phyloP scores from a whole-genome alignment of 371 early-diverging fungal genomes.

The Mortierella sp. region DNA sequence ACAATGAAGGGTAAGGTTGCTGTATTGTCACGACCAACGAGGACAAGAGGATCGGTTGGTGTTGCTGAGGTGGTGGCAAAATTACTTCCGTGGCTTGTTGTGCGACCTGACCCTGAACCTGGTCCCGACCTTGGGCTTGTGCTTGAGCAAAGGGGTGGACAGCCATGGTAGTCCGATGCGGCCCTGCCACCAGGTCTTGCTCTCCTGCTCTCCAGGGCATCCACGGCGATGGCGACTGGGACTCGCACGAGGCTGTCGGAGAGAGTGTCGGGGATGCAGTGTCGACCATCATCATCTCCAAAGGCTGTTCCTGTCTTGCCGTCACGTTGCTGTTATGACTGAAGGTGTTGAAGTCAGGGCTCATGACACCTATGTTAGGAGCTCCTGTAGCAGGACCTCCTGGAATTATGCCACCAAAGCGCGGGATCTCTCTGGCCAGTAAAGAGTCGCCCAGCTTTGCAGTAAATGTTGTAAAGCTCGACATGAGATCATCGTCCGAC shows the following conservation, averaged over 20 bases:
- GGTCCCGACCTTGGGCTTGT: not conserved
- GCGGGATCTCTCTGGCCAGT: conserved; percentile 12
- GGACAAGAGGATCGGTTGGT: not conserved
- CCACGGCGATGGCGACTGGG: conserved; percentile 27
- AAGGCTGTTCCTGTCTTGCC: not conserved
- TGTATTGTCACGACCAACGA: not conserved
- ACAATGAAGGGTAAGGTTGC: not conserved
- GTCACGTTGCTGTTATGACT: not conserved
- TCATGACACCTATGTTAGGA: not conserved
- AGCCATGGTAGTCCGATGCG: not conserved
- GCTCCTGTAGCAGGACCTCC: not conserved
- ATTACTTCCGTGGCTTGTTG: not conserved
- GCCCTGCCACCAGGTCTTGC: not conserved
- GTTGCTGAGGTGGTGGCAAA: not conserved
- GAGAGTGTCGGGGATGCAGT: conserved; percentile 17
- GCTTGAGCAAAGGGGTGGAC: conserved; percentile 8
- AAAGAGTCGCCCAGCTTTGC: conserved; percentile 39
- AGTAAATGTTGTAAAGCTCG: conserved; percentile 40
- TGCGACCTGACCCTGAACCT: too few relatives aligned
- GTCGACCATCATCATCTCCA: not conserved
- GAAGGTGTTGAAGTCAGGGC: not conserved
- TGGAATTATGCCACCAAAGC: not conserved
- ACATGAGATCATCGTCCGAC: conserved; percentile 47
- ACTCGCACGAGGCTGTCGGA: conserved; percentile 20
- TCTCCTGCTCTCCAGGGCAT: conserved; percentile 16